These are phyloP conservation scores for Alternaria burnsii DNA, from an alignment of 2,329 filamentous ascomycete species.

Conservation along the genomic window DNA sequence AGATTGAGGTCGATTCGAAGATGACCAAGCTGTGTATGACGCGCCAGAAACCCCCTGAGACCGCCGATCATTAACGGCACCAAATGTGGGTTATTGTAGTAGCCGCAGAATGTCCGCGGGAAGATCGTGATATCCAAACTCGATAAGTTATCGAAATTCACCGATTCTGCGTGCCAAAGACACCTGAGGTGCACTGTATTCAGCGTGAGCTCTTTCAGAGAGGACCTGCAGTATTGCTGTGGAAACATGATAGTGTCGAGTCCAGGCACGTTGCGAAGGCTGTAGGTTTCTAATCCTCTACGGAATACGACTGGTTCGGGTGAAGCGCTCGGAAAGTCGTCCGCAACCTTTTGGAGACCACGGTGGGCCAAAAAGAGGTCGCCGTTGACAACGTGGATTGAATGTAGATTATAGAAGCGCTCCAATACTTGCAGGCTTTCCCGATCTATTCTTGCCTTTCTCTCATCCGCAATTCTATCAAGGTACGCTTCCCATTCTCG, in stretches of 20 bases:
- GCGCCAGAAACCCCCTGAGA: neutral
- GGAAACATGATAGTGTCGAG: neutral
- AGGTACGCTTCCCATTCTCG: conserved; percentile 18
- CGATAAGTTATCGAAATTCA: neutral
- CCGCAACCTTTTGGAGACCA: neutral
- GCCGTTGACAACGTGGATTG: conserved; percentile 10
- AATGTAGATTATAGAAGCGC: conserved; percentile 8
- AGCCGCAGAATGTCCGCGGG: neutral
- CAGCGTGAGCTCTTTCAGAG: neutral
- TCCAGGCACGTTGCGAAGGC: neutral
- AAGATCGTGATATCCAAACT: conserved; percentile 11
- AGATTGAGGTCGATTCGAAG: conserved; percentile 13
- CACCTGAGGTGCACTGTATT: neutral
- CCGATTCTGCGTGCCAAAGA: too few species aligned
- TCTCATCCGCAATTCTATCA: conserved; percentile 15
- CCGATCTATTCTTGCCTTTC: neutral
- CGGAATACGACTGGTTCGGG: neutral
- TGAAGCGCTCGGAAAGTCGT: neutral
- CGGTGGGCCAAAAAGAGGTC: conserved; percentile 4
- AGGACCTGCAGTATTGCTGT: neutral
- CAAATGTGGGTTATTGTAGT: too few species aligned
- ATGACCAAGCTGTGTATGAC: neutral
- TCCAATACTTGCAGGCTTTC: neutral
- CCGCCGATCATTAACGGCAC: neutral
- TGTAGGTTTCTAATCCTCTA: conserved; percentile 10